These are phyloP conservation scores for Syncephalastrum sp. DNA, from an alignment of 371 early-diverging fungal genomes.

Conservation along the genomic window DNA sequence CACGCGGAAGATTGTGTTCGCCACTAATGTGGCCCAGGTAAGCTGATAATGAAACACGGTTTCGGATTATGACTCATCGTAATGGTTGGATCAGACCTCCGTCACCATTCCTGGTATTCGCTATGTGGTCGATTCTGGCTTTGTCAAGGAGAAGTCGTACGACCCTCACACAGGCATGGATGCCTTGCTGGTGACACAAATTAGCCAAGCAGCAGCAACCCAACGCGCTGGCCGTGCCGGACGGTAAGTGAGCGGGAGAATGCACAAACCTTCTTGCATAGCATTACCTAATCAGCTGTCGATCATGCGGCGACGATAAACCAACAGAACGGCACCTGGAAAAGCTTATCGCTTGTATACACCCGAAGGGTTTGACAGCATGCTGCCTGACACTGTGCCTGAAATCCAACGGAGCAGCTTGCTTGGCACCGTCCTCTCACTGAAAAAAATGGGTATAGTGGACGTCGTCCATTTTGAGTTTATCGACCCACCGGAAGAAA, in stretches of 20 bases:
- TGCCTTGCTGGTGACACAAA: constrained; percentile 78
- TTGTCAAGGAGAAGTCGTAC: constrained; percentile 87
- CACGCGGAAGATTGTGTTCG: constrained; percentile 93
- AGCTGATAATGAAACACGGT: constrained; percentile 45
- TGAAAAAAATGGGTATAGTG: constrained; percentile 91
- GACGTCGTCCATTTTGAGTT: constrained; percentile 95
- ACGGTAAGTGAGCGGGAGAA: constrained; percentile 56
- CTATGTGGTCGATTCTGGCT: constrained; percentile 93
- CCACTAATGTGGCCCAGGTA: constrained; percentile 99
- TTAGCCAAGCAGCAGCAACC: constrained; percentile 89
- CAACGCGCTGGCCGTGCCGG: constrained; percentile 99
- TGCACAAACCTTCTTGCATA: too few species aligned
- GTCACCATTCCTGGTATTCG: constrained; percentile 90
- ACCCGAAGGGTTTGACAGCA: constrained; percentile 76
- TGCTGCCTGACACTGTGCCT: constrained; percentile 87
- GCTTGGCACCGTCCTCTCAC: constrained; percentile 79
- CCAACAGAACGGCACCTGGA: constrained; percentile 69
- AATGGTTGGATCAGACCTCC: constrained; percentile 28
- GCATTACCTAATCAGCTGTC: too few species aligned
- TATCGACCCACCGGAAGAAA: constrained; percentile 90
- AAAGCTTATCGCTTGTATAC: constrained; percentile 96
- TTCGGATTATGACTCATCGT: constrained; percentile 41
- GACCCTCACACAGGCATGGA: constrained; percentile 83
- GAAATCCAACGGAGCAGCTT: constrained; percentile 96
- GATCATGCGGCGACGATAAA: too few species aligned